Evolutionary conservation across 768 basidiomycete genomes (phyloP).

Genomic region (Boletales sp.): DNA sequence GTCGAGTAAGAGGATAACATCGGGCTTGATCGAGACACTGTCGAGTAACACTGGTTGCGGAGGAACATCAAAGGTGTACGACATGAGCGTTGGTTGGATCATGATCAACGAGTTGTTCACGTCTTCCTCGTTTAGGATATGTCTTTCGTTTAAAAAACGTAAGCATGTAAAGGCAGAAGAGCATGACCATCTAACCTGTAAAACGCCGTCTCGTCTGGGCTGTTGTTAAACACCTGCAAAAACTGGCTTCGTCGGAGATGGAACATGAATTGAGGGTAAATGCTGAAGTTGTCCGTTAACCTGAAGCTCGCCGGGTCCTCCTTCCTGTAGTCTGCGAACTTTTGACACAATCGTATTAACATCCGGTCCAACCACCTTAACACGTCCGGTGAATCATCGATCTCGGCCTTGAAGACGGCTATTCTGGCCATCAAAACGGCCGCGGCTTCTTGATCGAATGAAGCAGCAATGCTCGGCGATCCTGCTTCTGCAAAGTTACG

Average conservation of each 20-base stretch:
- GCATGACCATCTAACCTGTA: conserved; percentile 62
- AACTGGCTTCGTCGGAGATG: conserved; percentile 96
- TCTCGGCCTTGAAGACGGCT: conserved; percentile 98
- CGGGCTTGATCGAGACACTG: conserved; percentile 95
- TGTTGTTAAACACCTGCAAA: conserved; percentile 99
- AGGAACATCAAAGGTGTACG: conserved; percentile 88
- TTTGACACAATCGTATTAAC: conserved; percentile 97
- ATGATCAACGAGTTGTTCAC: conserved; percentile 99
- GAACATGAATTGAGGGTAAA: conserved; percentile 99
- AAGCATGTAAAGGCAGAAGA: not conserved
- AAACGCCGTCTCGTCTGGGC: conserved; percentile 98
- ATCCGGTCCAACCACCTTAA: conserved; percentile 97
- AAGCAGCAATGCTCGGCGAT: conserved; percentile 87
- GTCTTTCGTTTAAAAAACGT: conserved; percentile 44
- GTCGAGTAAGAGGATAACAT: conserved; percentile 93
- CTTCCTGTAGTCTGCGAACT: conserved; percentile 98
- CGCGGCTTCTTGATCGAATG: conserved; percentile 97
- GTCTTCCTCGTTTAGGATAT: conserved; percentile 94
- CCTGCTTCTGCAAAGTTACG: conserved; percentile 97
- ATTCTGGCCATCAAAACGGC: conserved; percentile 98
- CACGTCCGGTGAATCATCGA: conserved; percentile 96
- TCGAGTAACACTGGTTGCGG: conserved; percentile 95
- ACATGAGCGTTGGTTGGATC: conserved; percentile 99
- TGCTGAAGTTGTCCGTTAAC: conserved; percentile 92
- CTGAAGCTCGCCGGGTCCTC: conserved; percentile 95